phyloP scores from a whole-genome alignment of 2,329 filamentous ascomycete species.

The Sarocladium oryzae region DNA sequence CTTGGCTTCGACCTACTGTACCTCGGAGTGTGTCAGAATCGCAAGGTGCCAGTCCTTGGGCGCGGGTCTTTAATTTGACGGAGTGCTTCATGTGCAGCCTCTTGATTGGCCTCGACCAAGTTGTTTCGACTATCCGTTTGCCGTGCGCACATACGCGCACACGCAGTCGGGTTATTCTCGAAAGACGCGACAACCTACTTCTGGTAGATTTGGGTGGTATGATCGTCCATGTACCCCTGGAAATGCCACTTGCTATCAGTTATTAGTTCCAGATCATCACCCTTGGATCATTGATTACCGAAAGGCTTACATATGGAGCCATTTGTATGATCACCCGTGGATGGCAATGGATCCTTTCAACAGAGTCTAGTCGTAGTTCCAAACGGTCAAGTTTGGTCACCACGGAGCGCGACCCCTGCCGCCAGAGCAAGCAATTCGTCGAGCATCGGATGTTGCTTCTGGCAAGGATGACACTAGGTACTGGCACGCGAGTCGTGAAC shows the following conservation, averaged over 20 bases:
- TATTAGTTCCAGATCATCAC: neutral
- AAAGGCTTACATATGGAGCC: no score
- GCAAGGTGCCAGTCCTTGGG: conserved; percentile 2
- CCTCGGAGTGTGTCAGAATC: conserved; percentile 4
- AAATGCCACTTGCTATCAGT: neutral
- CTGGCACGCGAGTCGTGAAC: neutral
- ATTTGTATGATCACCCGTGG: no score
- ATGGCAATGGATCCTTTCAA: no score
- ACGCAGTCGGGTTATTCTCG: neutral
- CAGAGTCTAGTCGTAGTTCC: neutral
- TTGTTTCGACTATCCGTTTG: conserved; percentile 2
- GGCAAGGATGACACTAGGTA: neutral
- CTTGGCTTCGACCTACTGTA: neutral
- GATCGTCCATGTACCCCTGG: conserved; percentile 1
- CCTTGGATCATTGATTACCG: neutral
- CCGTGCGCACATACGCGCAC: neutral
- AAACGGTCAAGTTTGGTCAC: no score
- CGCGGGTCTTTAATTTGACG: conserved; percentile 7
- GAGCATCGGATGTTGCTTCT: neutral
- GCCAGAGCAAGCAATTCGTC: no score
- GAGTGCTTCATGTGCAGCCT: neutral
- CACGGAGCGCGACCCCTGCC: no score
- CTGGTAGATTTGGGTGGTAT: neutral
- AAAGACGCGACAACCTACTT: neutral
- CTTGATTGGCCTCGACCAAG: neutral